Evolutionary conservation across 108 stramenopile genomes (phyloP).

Genomic region (Fragilaria crotonensis): DNA sequence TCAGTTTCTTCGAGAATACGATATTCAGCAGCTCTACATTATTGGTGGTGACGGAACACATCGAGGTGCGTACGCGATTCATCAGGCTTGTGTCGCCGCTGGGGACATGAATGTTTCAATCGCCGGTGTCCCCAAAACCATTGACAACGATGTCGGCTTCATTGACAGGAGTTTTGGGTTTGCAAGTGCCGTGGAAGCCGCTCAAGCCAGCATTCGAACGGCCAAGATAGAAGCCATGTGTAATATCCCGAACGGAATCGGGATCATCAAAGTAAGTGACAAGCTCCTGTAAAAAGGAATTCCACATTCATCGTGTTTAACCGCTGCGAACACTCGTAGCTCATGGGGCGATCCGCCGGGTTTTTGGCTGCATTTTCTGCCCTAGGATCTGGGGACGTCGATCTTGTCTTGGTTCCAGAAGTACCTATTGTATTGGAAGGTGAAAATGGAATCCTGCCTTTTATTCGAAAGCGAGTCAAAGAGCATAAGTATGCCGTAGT

Average conservation of each 20-base stretch:
- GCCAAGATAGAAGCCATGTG: slow-evolving; percentile 76
- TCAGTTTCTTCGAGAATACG: slow-evolving; percentile 24
- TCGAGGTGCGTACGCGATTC: slow-evolving; percentile 55
- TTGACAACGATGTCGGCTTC: slow-evolving; percentile 79
- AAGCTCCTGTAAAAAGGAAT: neutral
- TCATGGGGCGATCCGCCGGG: slow-evolving; percentile 80
- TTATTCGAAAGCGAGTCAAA: slow-evolving; percentile 41
- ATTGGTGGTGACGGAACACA: slow-evolving; percentile 88
- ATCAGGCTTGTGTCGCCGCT: slow-evolving; percentile 36
- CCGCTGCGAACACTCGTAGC: slow-evolving; percentile 1
- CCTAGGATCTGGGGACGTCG: slow-evolving; percentile 78
- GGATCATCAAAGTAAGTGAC: slow-evolving; percentile 15
- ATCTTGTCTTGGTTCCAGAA: slow-evolving; percentile 84
- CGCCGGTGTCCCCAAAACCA: slow-evolving; percentile 77
- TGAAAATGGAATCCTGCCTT: slow-evolving; percentile 58
- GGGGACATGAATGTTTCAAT: slow-evolving; percentile 50
- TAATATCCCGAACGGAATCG: slow-evolving; percentile 69
- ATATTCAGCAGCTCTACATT: slow-evolving; percentile 62
- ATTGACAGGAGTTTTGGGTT: slow-evolving; percentile 89
- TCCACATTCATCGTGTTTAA: neutral
- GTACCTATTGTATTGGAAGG: slow-evolving; percentile 81
- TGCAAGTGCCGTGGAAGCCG: slow-evolving; percentile 69
- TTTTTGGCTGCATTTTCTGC: slow-evolving; percentile 77
- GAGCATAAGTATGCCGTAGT: slow-evolving; percentile 32
- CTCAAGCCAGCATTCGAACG: slow-evolving; percentile 48